Conservation (phyloP, 139 green algal genomes). For the Zygnema cylindricum region DNA sequence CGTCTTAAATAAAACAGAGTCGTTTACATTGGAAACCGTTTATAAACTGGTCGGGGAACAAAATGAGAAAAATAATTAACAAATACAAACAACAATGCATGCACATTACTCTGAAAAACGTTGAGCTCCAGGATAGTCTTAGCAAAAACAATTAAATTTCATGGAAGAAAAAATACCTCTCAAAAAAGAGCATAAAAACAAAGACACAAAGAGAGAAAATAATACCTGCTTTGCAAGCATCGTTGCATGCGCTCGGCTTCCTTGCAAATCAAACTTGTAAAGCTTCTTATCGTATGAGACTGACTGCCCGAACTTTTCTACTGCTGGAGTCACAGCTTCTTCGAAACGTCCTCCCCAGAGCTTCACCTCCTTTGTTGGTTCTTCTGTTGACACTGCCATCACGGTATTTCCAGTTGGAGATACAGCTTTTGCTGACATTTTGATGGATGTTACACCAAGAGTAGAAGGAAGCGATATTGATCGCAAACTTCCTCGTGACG, state of each 20-base stretch:
- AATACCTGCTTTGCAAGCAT: conserved; percentile 60
- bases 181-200: no score
- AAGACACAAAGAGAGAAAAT: no score
- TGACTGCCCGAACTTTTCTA: conserved; percentile 58
- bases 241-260: conserved; percentile 53
- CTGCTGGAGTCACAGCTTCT: conserved; percentile 55
- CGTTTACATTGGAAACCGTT: no score
- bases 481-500: background rate
- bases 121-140: no score
- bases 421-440: background rate
- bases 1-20: no score
- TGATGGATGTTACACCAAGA: background rate
- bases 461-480: background rate
- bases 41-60: no score
- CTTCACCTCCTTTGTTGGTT: conserved; percentile 48
- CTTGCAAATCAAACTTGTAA: conserved; percentile 55
- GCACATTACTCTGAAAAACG: no score
- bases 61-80: no score
- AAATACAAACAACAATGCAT: no score
- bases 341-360: conserved; percentile 64
- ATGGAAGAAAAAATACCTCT: no score
- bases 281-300: conserved; percentile 63
- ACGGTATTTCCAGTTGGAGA: background rate
- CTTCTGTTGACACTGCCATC: conserved; percentile 3
- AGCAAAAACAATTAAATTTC: no score